Conservation (phyloP, 192 early-diverging fungal genomes). For the Funneliformis geosporum region DNA sequence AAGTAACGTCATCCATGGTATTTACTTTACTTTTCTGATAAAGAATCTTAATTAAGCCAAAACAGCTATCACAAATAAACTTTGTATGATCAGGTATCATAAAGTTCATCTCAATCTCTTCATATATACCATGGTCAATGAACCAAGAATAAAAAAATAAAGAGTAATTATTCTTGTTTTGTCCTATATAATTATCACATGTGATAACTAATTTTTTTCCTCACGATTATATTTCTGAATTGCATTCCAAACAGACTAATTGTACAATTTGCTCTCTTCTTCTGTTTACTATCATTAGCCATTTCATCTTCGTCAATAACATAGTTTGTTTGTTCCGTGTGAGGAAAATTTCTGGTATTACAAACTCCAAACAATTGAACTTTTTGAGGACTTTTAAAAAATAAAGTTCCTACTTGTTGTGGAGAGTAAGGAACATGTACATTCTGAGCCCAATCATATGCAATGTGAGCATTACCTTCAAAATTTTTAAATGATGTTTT, state of each 20-base stretch:
- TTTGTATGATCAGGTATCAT: not conserved
- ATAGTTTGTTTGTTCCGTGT: not conserved
- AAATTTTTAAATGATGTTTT: not conserved
- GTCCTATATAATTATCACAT: not conserved
- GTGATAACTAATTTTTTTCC: not conserved
- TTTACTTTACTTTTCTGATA: too few relatives aligned
- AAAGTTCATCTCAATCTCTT: not conserved
- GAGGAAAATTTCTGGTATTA: not conserved
- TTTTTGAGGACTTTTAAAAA: not conserved
- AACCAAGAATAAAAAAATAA: not conserved
- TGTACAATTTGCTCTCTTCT: not conserved
- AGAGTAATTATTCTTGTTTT: slow-evolving; percentile 17
- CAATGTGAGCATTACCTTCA: not conserved
- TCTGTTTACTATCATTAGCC: not conserved
- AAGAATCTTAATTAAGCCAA: too few relatives aligned
- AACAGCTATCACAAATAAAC: too few relatives aligned
- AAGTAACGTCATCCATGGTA: too few relatives aligned
- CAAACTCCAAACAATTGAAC: not conserved
- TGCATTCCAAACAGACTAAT: not conserved
- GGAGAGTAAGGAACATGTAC: too few relatives aligned
- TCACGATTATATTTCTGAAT: not conserved
- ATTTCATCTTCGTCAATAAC: not conserved
- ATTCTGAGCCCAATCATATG: not conserved
- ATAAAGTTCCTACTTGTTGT: not conserved
- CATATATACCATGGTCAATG: not conserved